Evolutionary conservation across 768 basidiomycete species (phyloP).

Genomic region (Lentinula lateritia): DNA sequence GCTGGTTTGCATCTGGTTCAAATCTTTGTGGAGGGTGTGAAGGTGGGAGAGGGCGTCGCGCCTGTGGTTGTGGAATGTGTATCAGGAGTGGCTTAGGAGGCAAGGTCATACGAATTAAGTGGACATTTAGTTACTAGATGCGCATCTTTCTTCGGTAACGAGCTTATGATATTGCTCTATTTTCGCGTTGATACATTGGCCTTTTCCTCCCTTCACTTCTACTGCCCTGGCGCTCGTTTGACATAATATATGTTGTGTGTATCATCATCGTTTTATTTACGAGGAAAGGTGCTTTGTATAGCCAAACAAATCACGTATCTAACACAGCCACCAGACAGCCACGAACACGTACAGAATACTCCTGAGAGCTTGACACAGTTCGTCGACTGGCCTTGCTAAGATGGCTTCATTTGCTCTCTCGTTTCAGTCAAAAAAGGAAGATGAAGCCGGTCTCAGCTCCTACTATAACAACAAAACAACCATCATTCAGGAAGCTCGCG

Average conservation of each 20-base stretch:
- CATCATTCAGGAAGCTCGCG: conserved; percentile 95
- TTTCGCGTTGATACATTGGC: not conserved
- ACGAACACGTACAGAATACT: conserved; percentile 14
- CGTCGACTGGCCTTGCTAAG: conserved; percentile 18
- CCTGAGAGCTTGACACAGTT: conserved; percentile 29
- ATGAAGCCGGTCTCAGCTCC: conserved; percentile 86
- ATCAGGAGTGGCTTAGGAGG: not conserved
- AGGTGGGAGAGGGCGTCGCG: conserved; percentile 71
- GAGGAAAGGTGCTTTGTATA: not conserved
- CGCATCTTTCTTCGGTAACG: not conserved
- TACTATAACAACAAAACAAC: conserved; percentile 98
- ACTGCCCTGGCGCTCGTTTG: not conserved
- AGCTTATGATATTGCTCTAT: not conserved
- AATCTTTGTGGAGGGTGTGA: conserved; percentile 47
- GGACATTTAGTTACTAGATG: not conserved
- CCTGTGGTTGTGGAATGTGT: conserved; percentile 16
- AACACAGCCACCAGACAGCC: conserved; percentile 19
- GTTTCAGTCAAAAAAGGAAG: conserved; percentile 92
- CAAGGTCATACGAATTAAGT: not conserved
- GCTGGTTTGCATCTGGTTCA: conserved; percentile 20
- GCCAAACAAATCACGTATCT: not conserved
- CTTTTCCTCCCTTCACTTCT: not conserved
- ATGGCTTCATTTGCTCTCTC: conserved; percentile 61
- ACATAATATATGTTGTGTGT: not conserved
- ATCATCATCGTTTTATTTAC: not conserved